Percentiles rank a stretch among this genome's conserved stretches.
Conservation (phyloP, 208 protist genomes). For the Trypanosoma lewisi region DNA sequence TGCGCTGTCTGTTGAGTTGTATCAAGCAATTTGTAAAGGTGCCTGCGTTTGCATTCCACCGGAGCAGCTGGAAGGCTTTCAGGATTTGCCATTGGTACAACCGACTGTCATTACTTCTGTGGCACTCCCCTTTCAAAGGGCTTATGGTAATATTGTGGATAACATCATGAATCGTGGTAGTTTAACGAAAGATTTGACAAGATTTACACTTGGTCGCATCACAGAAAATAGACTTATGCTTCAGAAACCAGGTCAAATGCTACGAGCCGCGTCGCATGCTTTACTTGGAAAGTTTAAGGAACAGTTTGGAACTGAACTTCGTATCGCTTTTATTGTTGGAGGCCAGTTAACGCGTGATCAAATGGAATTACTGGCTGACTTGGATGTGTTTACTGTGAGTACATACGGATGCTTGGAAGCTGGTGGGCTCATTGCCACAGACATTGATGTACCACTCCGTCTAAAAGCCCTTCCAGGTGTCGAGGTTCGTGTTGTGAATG, state of each 20-base stretch:
- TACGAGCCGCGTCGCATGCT: conserved; percentile 70
- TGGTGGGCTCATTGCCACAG: conserved; percentile 82
- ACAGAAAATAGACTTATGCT: conserved; percentile 89
- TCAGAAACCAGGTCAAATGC: conserved; percentile 66
- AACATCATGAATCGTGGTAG: conserved; percentile 82
- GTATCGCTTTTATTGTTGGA: conserved; percentile 81
- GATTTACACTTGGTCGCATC: conserved; percentile 83
- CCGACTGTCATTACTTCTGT: conserved; percentile 85
- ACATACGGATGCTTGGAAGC: conserved; percentile 90
- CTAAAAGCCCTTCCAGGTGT: conserved; percentile 85
- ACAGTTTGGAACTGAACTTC: conserved; percentile 85
- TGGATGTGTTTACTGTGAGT: conserved; percentile 88
- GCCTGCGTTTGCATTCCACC: conserved; percentile 84
- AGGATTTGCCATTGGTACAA: conserved; percentile 82
- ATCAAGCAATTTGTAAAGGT: conserved; percentile 87
- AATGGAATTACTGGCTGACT: conserved; percentile 82
- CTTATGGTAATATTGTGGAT: conserved; percentile 87
- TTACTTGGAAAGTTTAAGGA: conserved; percentile 88
- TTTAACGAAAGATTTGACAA: conserved; percentile 79
- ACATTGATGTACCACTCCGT: conserved; percentile 88
- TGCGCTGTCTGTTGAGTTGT: conserved; percentile 72
- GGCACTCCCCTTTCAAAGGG: conserved; percentile 82
- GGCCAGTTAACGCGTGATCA: conserved; percentile 84
- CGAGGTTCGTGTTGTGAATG: conserved; percentile 88
- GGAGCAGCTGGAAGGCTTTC: conserved; percentile 84